Evolutionary conservation across 306 rosid genomes (phyloP), one percentile per base, ranked within the genome.

Genomic region (Inga oerstediana): DNA sequence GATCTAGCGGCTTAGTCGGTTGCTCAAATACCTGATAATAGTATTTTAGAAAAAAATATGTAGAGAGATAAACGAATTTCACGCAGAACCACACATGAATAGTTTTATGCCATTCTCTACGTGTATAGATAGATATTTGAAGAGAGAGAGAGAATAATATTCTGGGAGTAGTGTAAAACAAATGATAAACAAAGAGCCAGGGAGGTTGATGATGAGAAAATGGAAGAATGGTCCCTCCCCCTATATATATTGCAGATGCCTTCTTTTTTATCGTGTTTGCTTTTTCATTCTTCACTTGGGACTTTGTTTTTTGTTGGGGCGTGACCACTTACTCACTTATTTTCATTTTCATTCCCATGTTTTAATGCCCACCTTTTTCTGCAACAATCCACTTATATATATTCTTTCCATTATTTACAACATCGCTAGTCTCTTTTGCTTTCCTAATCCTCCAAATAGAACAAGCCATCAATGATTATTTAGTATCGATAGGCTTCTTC

Each of bases 241-340:
- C 62, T 54, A 8, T 20, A 19, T 7, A 19, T 46, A 65, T 56
- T 51, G 70, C 72, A 48, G 79, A 83, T 88, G 91, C n/a, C 76
- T 79, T 79, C 27, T 68, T 77, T 48, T 78, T 72, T 75, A 72
- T 73, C 59, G 66, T 77, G 54, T 76, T 71, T 85, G 43, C 92
- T 87, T 88, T 89, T 67, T 66, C 43, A 39, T 39, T 39, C 85
- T 48, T 80, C 72, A 76, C 82, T 78, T 71, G 61, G 72, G 73
- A 4, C 75, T 72, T 79, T 72, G 85, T 86, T 79, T 79, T 65
- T 20, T 51, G 71, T 72, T 72, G 72, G 83, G 83, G 74, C 15
- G 88, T 84, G 91, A 86, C 88, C 89, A 86, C 91, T 14, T 66
- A 85, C 82, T 83, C 86, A 79, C 86, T 86, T 62, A 32, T 45